These are phyloP conservation scores for Debaryomycetaceae sp. DNA, from an alignment of 1,139 yeast species.

Conservation along the genomic window DNA sequence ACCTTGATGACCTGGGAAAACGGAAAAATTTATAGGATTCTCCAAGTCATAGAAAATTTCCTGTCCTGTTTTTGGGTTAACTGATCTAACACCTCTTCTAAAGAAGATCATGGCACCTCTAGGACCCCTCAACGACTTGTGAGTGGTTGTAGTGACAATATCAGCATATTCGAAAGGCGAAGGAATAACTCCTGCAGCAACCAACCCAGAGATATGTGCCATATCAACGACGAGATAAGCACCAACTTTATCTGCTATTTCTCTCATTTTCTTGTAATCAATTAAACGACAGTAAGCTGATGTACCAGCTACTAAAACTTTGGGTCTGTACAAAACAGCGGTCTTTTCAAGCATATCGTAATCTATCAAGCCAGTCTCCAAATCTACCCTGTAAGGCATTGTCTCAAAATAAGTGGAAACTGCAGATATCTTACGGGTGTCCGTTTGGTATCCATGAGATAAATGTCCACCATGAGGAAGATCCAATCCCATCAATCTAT, in stretches of 20 bases:
- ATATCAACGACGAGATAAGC: slow-evolving; percentile 95
- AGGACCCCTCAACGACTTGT: slow-evolving; percentile 97
- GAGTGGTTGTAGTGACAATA: slow-evolving; percentile 97
- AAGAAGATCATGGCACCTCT: slow-evolving; percentile 99
- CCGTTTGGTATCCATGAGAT: slow-evolving; percentile 98
- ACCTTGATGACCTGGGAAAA: slow-evolving; percentile 99
- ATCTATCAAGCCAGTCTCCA: slow-evolving; percentile 89
- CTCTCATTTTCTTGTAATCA: slow-evolving; percentile 94
- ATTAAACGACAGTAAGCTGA: slow-evolving; percentile 95
- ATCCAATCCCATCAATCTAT: slow-evolving; percentile 94
- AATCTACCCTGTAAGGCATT: slow-evolving; percentile 95
- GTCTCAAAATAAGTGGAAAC: slow-evolving; percentile 96
- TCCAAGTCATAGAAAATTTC: slow-evolving; percentile 88
- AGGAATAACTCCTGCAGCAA: slow-evolving; percentile 95
- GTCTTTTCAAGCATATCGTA: slow-evolving; percentile 91
- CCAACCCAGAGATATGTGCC: slow-evolving; percentile 97
- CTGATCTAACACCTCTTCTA: slow-evolving; percentile 91
- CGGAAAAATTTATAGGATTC: slow-evolving; percentile 93
- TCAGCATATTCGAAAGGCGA: slow-evolving; percentile 96
- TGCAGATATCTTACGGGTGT: slow-evolving; percentile 89
- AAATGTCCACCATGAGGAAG: slow-evolving; percentile 98
- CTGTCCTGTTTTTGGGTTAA: slow-evolving; percentile 88
- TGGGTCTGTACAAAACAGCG: slow-evolving; percentile 89
- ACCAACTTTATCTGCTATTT: slow-evolving; percentile 94
- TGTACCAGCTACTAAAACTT: slow-evolving; percentile 94